These are phyloP conservation scores for Orychophragmus violaceus DNA, from an alignment of 345 rosid species.

Conservation along the genomic window DNA sequence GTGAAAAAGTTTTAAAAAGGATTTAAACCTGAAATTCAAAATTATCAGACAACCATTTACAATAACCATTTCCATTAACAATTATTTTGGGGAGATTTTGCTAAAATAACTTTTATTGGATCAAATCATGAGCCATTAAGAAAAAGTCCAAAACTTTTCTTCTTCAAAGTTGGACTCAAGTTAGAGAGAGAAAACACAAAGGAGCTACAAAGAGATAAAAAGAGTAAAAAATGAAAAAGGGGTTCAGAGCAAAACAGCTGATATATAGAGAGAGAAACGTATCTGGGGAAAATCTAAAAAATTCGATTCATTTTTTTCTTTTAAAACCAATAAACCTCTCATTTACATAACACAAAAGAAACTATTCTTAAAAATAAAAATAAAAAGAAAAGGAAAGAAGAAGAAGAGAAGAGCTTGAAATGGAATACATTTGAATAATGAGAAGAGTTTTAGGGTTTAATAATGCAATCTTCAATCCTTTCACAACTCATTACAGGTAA, in stretches of 20 bases:
- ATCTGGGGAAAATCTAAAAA: conserved; percentile 69
- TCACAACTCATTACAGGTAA: conserved; percentile 32
- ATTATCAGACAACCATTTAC: not conserved
- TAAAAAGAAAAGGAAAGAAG: not conserved
- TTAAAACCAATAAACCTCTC: conserved; percentile 32
- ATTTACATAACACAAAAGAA: not conserved
- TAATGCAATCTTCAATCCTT: conserved; percentile 29
- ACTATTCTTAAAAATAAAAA: not conserved
- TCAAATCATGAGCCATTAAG: conserved; percentile 16
- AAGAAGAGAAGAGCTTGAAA: conserved; percentile 3
- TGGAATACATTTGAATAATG: conserved; percentile 11
- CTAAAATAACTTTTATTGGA: conserved; percentile 17
- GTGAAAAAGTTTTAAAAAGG: too few species aligned
- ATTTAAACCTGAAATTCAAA: too few species aligned
- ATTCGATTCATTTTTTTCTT: conserved; percentile 64
- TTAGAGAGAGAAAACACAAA: conserved; percentile 1
- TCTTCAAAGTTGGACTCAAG: conserved; percentile 35
- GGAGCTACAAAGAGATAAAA: conserved; percentile 10
- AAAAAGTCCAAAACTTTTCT: conserved; percentile 25
- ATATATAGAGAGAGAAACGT: conserved; percentile 45
- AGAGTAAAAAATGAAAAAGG: not conserved
- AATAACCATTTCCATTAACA: conserved; percentile 8
- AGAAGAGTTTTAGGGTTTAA: conserved; percentile 9
- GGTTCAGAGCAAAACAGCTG: conserved; percentile 7
- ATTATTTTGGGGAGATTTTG: not conserved